These are phyloP conservation scores for Lophiostoma macrostomum DNA, from an alignment of 495 filamentous ascomycete species.

Conservation along the genomic window DNA sequence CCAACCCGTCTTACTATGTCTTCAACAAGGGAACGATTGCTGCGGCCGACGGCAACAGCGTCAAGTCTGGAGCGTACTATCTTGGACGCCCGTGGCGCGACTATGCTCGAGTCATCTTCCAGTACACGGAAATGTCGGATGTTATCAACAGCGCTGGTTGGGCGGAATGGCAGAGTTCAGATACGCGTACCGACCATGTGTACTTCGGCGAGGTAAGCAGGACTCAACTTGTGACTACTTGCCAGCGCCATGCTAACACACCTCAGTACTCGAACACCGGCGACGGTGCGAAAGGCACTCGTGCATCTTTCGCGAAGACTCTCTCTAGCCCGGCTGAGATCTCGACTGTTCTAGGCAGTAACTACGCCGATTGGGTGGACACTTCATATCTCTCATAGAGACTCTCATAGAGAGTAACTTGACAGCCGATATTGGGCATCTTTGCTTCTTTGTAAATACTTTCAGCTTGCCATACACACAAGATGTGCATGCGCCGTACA, in stretches of 20 bases:
- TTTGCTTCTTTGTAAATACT: constrained; percentile 2
- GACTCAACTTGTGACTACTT: too few relatives aligned
- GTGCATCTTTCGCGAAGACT: constrained; percentile 55
- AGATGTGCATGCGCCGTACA: too few relatives aligned
- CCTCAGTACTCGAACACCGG: constrained; percentile 62
- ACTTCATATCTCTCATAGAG: constrained; percentile 14
- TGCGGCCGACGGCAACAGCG: constrained; percentile 45
- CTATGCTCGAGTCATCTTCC: constrained; percentile 61
- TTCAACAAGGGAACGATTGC: constrained; percentile 56
- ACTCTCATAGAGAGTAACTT: too few relatives aligned
- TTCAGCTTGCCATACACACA: too few relatives aligned
- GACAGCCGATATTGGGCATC: background rate
- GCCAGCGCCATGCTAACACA: too few relatives aligned
- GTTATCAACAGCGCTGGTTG: constrained; percentile 63
- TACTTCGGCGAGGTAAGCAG: constrained; percentile 58
- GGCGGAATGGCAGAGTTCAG: constrained; percentile 53
- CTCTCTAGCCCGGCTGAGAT: constrained; percentile 49
- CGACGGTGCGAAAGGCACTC: constrained; percentile 53
- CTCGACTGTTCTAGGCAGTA: constrained; percentile 51
- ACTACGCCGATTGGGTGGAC: constrained; percentile 33
- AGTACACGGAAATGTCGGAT: constrained; percentile 51
- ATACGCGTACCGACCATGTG: constrained; percentile 52
- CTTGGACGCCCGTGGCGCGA: constrained; percentile 65
- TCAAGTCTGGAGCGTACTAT: constrained; percentile 53
- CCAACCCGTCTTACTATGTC: constrained; percentile 51